Base-by-base conservation (phyloP, 2,329 filamentous ascomycete genomes). In the Talaromyces sp. region DNA sequence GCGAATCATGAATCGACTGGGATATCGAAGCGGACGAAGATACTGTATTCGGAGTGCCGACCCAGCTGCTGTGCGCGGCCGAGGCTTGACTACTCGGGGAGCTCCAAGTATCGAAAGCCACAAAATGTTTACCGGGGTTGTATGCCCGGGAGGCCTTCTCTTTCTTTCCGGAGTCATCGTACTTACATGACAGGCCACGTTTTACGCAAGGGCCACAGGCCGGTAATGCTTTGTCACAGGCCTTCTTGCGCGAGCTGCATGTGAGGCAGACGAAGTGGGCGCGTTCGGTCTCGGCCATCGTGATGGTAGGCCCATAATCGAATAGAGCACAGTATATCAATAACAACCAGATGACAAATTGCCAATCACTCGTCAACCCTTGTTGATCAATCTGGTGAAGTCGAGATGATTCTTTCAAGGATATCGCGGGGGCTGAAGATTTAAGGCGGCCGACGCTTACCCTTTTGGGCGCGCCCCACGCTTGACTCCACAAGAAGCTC, bases 71-170 rank as follows among this genome's bases (percentile, higher is more conserved):
- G n/a, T 47, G 19, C 15, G 6, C 43, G 27, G 36, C 40, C 40
- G 25, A 45, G 0, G 3, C 10, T 45, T 40, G 36, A 60, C 29
- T 45, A 34, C 8, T 31, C n/a, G 31, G 49, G 31, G 45, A 27
- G 45, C 43, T 53, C 36, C 29, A 54, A 49, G 49, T 29, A 27
- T 40, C 49, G 25, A 49, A 36, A 31, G 59, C 59, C 34, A 66
- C 60, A 51, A 66, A 66, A 34, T 63, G 53, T 27, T 49, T 58
- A 10, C 64, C 64, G 8, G 64, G 64, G 34, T 65, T 65, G 53
- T 65, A 65, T 51, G 59, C 13, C 10, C 64, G 64, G 6, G n/a
- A 13, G n/a, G 31, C 29, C 34, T 53, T 62, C 25, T 34, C 49
- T 34, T 45, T 27, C 6, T 25, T 47, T n/a, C 31, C 45, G 11